Base-by-base conservation (phyloP, 2,329 filamentous ascomycete genomes). In the Chaetoscypha palmicola region DNA sequence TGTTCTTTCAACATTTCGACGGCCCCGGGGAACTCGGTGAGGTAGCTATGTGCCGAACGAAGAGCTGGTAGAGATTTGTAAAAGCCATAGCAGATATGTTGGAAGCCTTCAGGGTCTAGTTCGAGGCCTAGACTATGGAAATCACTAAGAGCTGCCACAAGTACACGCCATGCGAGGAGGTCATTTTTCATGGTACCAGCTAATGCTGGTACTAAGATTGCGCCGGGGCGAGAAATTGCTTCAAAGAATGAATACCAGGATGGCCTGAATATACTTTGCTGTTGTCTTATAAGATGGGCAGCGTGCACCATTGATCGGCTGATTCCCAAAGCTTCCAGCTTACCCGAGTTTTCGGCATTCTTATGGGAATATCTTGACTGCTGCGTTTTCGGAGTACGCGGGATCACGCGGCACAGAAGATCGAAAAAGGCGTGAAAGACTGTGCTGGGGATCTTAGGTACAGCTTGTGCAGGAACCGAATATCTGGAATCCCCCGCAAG, bases 341-440 rank as follows among this genome's bases (percentile, higher is more conserved):
- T 17, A 34, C n/a, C n/a, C n/a, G n/a, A n/a, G n/a, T n/a, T n/a
- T n/a, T n/a, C n/a, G n/a, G n/a, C n/a, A n/a, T n/a, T n/a, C n/a
- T n/a, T n/a, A n/a, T n/a, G n/a, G n/a, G n/a, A n/a, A n/a, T n/a
- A n/a, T n/a, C n/a, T n/a, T 33, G 16, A n/a, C 8, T 16, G 5
- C 26, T 24, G 19, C 10, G 10, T 9, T 10, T 34, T 24, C 3
- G 30, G 23, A 5, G 16, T 19, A 5, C 43, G 37, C 14, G 54
- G 48, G 38, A 68, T 63, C 34, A 68, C 64, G 20, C 66, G 62
- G 49, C 70, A 72, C n/a, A 76, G 62, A n/a, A 75, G 59, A 16
- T 56, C 43, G 17, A 82, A 65, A 54, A 75, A 79, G 2, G 74
- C 71, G 5, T 64, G 62, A 45, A 81, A 70, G 1, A 72, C 48